A percentile compares a stretch with the other conserved stretches of the same genome.
phyloP scores from a whole-genome alignment of 192 early-diverging fungal genomes.

The Obelidium mucronatum region DNA sequence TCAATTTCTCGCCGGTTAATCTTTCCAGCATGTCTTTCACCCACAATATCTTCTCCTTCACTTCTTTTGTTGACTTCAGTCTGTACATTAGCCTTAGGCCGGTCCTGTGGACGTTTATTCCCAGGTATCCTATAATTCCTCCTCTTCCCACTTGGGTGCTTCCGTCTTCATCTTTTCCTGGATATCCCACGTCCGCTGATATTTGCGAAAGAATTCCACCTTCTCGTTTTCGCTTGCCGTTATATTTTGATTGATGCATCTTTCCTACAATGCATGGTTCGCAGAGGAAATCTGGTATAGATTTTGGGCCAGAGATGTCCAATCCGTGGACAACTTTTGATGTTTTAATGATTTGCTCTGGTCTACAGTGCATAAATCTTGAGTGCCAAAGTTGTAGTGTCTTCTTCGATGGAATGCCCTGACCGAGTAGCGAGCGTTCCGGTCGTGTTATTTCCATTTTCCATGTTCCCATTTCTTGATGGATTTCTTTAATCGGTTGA shows the following conservation, averaged over 20 bases:
- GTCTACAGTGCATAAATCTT: background rate
- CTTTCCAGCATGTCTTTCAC: background rate
- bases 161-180: background rate
- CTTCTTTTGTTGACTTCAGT: background rate
- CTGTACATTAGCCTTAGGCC: background rate
- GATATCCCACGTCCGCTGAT: background rate
- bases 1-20: background rate
- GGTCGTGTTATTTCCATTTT: background rate
- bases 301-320: background rate
- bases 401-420: background rate
- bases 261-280: background rate
- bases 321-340: too few relatives aligned
- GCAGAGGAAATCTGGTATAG: background rate
- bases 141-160: background rate
- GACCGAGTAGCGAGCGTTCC: background rate
- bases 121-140: too few relatives aligned
- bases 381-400: background rate
- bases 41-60: background rate
- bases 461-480: background rate
- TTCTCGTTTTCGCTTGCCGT: background rate
- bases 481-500: background rate
- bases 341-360: background rate
- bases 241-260: background rate
- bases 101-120: background rate
- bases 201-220: background rate